Percentiles rank a stretch among this genome's conserved stretches.
These are phyloP conservation scores for Fraxinus pennsylvanica DNA, from an alignment of 257 asterid genomes.

Conservation along the genomic window DNA sequence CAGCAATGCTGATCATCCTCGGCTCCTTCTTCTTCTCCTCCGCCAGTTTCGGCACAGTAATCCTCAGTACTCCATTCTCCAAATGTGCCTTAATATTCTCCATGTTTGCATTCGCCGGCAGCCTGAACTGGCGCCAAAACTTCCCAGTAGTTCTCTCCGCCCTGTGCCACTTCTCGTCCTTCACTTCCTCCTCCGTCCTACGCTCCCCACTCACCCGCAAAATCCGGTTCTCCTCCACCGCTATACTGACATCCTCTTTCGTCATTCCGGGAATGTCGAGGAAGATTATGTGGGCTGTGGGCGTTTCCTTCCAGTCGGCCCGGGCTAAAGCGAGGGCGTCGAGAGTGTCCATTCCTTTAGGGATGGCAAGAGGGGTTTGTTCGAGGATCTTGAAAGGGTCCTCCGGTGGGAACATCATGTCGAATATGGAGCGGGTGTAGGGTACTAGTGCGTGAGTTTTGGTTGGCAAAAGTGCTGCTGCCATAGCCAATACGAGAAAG, in stretches of 20 bases:
- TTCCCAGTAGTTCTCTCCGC: constrained; percentile 68
- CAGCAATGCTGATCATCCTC: constrained; percentile 47
- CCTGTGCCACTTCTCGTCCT: constrained; percentile 85
- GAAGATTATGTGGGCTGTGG: constrained; percentile 53
- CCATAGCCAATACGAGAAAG: neutral
- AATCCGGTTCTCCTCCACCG: constrained; percentile 64
- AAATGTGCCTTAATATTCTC: constrained; percentile 52
- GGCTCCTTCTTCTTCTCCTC: constrained; percentile 56
- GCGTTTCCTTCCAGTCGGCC: constrained; percentile 81
- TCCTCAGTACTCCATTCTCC: constrained; percentile 74
- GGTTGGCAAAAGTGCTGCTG: constrained; percentile 1
- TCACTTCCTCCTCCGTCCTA: constrained; percentile 52
- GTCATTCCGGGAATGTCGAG: constrained; percentile 76
- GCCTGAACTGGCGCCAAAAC: constrained; percentile 79
- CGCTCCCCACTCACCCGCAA: constrained; percentile 70
- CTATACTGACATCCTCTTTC: constrained; percentile 64
- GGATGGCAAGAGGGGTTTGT: constrained; percentile 36
- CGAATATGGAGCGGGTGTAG: constrained; percentile 33
- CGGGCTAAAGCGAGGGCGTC: constrained; percentile 43
- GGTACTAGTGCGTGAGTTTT: constrained; percentile 35
- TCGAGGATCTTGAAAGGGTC: constrained; percentile 48
- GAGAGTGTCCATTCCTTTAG: constrained; percentile 23
- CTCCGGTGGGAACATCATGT: constrained; percentile 33
- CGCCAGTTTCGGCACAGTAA: constrained; percentile 55
- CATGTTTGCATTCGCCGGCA: constrained; percentile 71